Base-by-base conservation (phyloP, 306 rosid species). In the Lathyrus sativus region DNA sequence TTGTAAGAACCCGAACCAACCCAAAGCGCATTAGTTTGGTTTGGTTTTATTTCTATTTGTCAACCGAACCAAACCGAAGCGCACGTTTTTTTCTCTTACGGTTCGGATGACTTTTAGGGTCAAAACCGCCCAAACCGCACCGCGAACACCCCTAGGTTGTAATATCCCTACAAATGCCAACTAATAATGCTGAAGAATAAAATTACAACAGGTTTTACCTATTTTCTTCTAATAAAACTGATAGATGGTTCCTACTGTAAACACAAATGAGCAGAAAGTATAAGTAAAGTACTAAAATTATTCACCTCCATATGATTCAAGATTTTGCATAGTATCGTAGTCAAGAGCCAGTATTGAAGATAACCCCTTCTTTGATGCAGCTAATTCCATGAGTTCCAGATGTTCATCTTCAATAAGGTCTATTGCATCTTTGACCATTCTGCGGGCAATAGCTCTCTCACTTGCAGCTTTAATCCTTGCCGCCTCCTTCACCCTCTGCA, bases 341-440 rank as follows among this genome's bases (percentile, higher is more conserved):
- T 87, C 93, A 59, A 90, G 93, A 42, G 85, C 84, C 65, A 82
- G 42, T 39, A 80, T 80, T 24, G 89, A 85, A 19, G 93, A 76
- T 54, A 90, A 72, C 39, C 88, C 89, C 78, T 80, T 90, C 86
- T 79, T 70, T 44, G 84, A 76, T 66, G 89, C 82, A 81, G 91
- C 89, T 62, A 90, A 70, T 60, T 90, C 89, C 96, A 90, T 85
- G 61, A 90, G 83, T 73, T 90, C 96, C 72, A 90, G 76, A 28
- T 66, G 81, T 65, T 90, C 96, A 84, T 90, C 96, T 42, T 90
- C 96, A 72, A 84, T 75, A 24, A 83, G 89, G 70, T 87, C 93
- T 73, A 55, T 62, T 35, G 93, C 84, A 74, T 85, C 96, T 82
- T 79, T 87, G 51, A 87, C 93, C 74, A 80, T 74, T 74, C 74